Evolutionary conservation across 1,139 yeast genomes (phyloP).

Genomic region (Yamadazyma taylorii): DNA sequence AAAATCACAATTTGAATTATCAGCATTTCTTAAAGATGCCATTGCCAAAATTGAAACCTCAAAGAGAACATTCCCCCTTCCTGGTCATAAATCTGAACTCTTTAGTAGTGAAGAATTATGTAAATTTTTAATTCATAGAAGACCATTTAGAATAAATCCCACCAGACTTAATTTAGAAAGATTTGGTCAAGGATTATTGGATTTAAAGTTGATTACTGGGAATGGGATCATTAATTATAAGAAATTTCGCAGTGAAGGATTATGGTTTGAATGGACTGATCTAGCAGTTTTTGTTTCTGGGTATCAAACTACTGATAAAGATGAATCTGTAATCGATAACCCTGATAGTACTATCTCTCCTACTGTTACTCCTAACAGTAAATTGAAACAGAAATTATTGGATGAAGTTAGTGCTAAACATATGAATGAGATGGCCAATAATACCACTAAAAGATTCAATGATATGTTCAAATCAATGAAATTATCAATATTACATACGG

Average conservation of each 20-base stretch:
- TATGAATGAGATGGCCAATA: conserved; percentile 25
- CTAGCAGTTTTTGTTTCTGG: conserved; percentile 26
- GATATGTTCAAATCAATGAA: conserved; percentile 31
- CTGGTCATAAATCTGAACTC: conserved; percentile 42
- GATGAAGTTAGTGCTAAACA: conserved; percentile 22
- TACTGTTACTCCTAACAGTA: conserved; percentile 8
- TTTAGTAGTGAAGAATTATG: conserved; percentile 44
- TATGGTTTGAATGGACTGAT: conserved; percentile 53
- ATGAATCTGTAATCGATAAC: not conserved
- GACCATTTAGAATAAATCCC: conserved; percentile 39
- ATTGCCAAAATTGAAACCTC: conserved; percentile 27
- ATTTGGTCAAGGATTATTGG: conserved; percentile 44
- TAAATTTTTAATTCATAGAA: conserved; percentile 23
- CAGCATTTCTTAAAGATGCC: conserved; percentile 24
- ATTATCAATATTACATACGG: conserved; percentile 33
- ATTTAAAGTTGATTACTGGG: conserved; percentile 33
- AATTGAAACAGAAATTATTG: conserved; percentile 9
- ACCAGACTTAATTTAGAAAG: conserved; percentile 40
- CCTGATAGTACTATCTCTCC: conserved; percentile 3
- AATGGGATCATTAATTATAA: conserved; percentile 34
- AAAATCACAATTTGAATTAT: conserved; percentile 21
- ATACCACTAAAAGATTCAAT: conserved; percentile 31
- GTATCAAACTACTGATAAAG: conserved; percentile 5
- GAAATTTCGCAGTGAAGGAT: conserved; percentile 43
- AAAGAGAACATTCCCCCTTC: conserved; percentile 39